Percentiles rank a stretch among this genome's conserved stretches.
phyloP scores from a whole-genome alignment of 495 filamentous ascomycete genomes.

The Lentithecium fluviatile region DNA sequence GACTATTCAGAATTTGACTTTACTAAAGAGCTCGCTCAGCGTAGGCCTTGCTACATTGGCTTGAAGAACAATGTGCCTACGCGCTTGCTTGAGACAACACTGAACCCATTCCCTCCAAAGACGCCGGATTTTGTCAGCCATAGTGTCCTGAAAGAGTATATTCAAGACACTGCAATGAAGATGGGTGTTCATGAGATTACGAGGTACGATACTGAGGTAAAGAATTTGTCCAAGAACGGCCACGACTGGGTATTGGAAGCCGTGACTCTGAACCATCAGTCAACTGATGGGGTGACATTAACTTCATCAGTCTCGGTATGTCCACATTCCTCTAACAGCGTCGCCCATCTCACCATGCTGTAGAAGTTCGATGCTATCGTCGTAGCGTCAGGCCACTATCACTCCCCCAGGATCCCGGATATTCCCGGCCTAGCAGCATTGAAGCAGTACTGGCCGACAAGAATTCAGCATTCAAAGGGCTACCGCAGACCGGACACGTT shows the following conservation, averaged over 20 bases:
- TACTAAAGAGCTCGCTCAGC: constrained; percentile 1
- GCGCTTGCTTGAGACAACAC: constrained; percentile 56
- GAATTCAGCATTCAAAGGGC: constrained; percentile 76
- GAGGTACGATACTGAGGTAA: constrained; percentile 58
- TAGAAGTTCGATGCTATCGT: constrained; percentile 66
- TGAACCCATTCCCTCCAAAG: constrained; percentile 60
- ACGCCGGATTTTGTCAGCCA: constrained; percentile 59
- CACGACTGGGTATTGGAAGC: constrained; percentile 53
- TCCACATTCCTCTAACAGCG: neutral
- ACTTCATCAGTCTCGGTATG: neutral
- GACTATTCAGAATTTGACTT: constrained; percentile 4
- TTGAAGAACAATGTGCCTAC: constrained; percentile 67
- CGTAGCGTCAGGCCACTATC: constrained; percentile 77
- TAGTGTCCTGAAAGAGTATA: constrained; percentile 55
- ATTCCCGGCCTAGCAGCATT: constrained; percentile 56
- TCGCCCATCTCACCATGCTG: neutral
- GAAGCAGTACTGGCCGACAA: constrained; percentile 59
- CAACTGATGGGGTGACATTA: neutral
- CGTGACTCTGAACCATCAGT: constrained; percentile 38
- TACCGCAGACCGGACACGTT: constrained; percentile 66
- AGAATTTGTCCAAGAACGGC: constrained; percentile 50
- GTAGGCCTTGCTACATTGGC: constrained; percentile 57
- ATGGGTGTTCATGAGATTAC: constrained; percentile 47
- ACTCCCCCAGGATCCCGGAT: constrained; percentile 65
- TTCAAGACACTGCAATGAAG: constrained; percentile 55